Base-by-base conservation (phyloP, 2,329 filamentous ascomycete genomes). In the Fusarium lateritium region DNA sequence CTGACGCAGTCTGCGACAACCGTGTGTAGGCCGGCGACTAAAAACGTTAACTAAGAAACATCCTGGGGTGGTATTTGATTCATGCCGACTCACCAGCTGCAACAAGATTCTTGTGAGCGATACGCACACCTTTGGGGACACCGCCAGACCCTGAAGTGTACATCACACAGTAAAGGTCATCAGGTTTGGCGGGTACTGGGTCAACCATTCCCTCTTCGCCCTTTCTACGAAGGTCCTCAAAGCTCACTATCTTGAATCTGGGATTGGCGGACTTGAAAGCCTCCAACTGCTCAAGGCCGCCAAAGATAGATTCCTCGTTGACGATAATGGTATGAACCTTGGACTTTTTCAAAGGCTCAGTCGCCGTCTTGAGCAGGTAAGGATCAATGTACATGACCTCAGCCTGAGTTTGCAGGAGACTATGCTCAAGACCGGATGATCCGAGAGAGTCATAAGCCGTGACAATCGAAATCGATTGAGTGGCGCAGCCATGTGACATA, bases 401-500 rank as follows among this genome's bases (percentile, higher is more conserved):
- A 46, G 93, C 91, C 63, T 89, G 84, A 45, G 93, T 96, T 81
- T 97, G 92, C n/a, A 89, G 84, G 65, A 98, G 87, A 3, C 94
- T 97, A 83, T 97, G 94, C 81, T 91, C 89, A 65, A 98, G 86
- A 43, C 94, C 94, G 64, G 90, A 89, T 74, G 93, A 88, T 51
- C 94, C 94, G 36, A 98, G 90, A 24, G 94, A 97, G 79, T 97
- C 94, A 80, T 98, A 97, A 45, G 94, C 94, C 43, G 95, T 98
- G 51, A 97, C 94, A 68, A 98, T 94, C 54, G 92, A 89, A 78
- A 98, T 89, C 31, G 93, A 94, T 80, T 98, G 95, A 14, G 94
- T 94, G 15, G 90, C 82, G 88, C 91, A 84, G n/a, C 80, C 86
- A 77, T 96, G 93, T 34, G 94, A 92, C 73, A 92, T 89, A 51